phyloP scores from a whole-genome alignment of 306 rosid genomes.

The Quercus gilva region DNA sequence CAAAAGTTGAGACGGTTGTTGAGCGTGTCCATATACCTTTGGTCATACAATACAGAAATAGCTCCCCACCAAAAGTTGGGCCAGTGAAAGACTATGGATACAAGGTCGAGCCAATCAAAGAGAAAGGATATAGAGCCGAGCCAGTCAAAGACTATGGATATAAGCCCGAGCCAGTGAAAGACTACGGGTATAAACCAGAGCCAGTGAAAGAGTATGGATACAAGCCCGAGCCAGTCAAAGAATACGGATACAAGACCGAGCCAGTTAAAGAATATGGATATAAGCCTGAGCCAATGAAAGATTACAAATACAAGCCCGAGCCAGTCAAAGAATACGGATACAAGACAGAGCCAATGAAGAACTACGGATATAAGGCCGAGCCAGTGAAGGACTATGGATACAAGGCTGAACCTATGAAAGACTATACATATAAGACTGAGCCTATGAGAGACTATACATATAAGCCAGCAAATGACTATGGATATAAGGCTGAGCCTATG shows the following conservation, averaged over 20 bases:
- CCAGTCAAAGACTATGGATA: too few relatives aligned
- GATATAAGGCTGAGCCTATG: too few relatives aligned
- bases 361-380: not conserved
- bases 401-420: not conserved
- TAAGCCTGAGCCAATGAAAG: too few relatives aligned
- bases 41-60: not conserved
- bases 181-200: not conserved
- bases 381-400: not conserved
- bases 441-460: not conserved
- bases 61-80: not conserved
- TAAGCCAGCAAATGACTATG: not conserved
- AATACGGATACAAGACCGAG: not conserved
- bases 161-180: not conserved
- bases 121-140: not conserved
- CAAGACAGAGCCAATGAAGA: not conserved
- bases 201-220: too few relatives aligned
- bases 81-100: not conserved
- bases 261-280: too few relatives aligned
- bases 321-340: too few relatives aligned
- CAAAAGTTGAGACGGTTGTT: conserved; percentile 16
- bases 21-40: conserved; percentile 13
- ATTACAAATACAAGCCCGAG: too few relatives aligned
- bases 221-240: not conserved
- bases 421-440: not conserved
- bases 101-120: not conserved